Evolutionary conservation across 2,329 filamentous ascomycete genomes (phyloP).

Genomic region (Periconia sp.): DNA sequence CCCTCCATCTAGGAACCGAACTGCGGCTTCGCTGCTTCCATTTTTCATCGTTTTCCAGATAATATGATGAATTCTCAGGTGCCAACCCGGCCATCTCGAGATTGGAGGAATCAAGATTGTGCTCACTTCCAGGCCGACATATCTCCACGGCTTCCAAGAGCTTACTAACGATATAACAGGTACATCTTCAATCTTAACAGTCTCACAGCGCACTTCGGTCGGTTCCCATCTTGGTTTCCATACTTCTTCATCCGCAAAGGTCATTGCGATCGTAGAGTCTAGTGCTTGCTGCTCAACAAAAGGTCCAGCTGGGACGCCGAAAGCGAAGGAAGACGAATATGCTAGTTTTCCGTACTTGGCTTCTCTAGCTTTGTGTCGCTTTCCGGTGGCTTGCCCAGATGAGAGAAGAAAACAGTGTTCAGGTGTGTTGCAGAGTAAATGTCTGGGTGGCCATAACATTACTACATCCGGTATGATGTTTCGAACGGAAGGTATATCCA

Average conservation of each 20-base stretch:
- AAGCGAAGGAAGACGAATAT: constrained; percentile 56
- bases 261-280: constrained; percentile 28
- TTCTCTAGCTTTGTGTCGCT: constrained; percentile 21
- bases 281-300: constrained; percentile 37
- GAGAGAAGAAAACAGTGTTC: constrained; percentile 23
- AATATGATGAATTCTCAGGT: constrained; percentile 20
- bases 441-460: constrained; percentile 38
- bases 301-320: constrained; percentile 51
- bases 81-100: constrained; percentile 19
- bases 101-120: constrained; percentile 14
- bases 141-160: constrained; percentile 23
- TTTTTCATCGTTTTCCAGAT: not conserved
- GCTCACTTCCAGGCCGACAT: constrained; percentile 2
- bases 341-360: constrained; percentile 28
- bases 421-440: constrained; percentile 49
- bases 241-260: constrained; percentile 20
- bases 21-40: not conserved
- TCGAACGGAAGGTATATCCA: constrained; percentile 4
- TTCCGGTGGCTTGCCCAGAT: constrained; percentile 15
- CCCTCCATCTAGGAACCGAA: constrained; percentile 17
- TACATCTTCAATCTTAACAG: not conserved
- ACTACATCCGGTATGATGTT: constrained; percentile 10
- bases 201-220: constrained; percentile 9
- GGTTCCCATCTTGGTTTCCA: constrained; percentile 31
- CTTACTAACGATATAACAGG: constrained; percentile 9